phyloP scores from a whole-genome alignment of 768 basidiomycete genomes.

The Strobilomyces dryophilus region DNA sequence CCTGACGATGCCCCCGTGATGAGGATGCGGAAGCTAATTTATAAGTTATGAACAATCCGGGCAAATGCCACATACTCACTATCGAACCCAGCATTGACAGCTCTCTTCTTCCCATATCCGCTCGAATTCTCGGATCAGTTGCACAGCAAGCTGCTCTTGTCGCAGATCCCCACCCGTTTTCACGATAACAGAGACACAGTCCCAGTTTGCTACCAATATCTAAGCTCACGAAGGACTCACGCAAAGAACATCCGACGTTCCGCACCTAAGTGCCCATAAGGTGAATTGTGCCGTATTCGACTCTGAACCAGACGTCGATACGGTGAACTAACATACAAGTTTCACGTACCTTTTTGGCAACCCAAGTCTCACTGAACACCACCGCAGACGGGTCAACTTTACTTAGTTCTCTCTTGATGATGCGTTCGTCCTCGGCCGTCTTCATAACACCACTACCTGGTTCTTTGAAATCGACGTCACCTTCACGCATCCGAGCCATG shows the following conservation, averaged over 20 bases:
- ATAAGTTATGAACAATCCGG: not conserved
- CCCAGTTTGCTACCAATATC: constrained; percentile 57
- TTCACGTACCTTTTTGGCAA: constrained; percentile 74
- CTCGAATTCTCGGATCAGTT: constrained; percentile 90
- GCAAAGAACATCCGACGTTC: constrained; percentile 11
- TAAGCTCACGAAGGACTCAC: constrained; percentile 5
- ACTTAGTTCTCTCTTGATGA: constrained; percentile 89
- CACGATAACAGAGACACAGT: constrained; percentile 95
- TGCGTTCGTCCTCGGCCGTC: constrained; percentile 85
- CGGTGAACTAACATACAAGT: not conserved
- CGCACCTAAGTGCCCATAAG: constrained; percentile 91
- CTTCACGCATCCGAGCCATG: constrained; percentile 87
- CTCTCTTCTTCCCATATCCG: constrained; percentile 94
- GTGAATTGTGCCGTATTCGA: constrained; percentile 88
- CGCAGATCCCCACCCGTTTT: constrained; percentile 96
- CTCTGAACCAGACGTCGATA: constrained; percentile 36
- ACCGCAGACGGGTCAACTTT: constrained; percentile 95
- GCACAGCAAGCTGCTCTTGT: constrained; percentile 96
- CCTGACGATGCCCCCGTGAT: constrained; percentile 93
- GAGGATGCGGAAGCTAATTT: constrained; percentile 83
- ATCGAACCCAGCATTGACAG: constrained; percentile 90
- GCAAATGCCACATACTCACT: constrained; percentile 44
- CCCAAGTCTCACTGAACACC: constrained; percentile 95
- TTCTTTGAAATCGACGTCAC: constrained; percentile 56
- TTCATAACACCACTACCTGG: constrained; percentile 46